Base-by-base conservation (phyloP, 495 filamentous ascomycete species). In the Venustampulla echinocandica region DNA sequence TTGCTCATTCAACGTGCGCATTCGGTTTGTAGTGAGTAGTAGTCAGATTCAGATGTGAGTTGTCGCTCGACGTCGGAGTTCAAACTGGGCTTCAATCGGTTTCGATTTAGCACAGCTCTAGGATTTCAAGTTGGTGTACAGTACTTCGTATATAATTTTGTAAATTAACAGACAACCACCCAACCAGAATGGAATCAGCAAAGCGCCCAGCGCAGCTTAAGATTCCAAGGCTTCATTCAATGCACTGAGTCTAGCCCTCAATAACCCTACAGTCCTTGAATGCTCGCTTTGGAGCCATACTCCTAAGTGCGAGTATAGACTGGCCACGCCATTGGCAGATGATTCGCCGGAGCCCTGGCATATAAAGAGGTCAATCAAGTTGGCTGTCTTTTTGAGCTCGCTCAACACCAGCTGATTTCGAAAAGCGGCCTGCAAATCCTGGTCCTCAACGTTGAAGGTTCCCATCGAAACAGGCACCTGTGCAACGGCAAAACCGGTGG, bases 401-500 rank as follows among this genome's bases (percentile, higher is more conserved):
- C 49, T 50, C 34, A 53, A 44, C 10, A 57, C 35, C 39, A 57
- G 44, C 37, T 52, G 53, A 23, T 42, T 52, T 22, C 42, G 53
- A 17, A 59, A 44, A 6, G 40, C 46, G 22, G 44, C 50, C 49
- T 59, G 53, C 35, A 56, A 19, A 42, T 50, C 44, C 14, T 40
- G 40, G 46, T 59, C 56, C 17, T 59, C 56, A 19, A 56, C 49
- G 28, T 36, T 44, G 41, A 59, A 56, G 36, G 43, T 30, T 15
- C 56, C 56, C 14, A 59, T 48, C 32, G 49, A 44, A 30, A 59
- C 38, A 35, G 49, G 49, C 36, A 51, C 50, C 11, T 46, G 43
- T 23, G 33, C 41, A 6, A 57, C 49, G 17, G 49, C 49, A 45
- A 59, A 45, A 30, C 49, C 52, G 28, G 46, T 45, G 21, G 40